phyloP scores from a whole-genome alignment of 1,284 basidiomycete species.

The Leccinum subrobustum region DNA sequence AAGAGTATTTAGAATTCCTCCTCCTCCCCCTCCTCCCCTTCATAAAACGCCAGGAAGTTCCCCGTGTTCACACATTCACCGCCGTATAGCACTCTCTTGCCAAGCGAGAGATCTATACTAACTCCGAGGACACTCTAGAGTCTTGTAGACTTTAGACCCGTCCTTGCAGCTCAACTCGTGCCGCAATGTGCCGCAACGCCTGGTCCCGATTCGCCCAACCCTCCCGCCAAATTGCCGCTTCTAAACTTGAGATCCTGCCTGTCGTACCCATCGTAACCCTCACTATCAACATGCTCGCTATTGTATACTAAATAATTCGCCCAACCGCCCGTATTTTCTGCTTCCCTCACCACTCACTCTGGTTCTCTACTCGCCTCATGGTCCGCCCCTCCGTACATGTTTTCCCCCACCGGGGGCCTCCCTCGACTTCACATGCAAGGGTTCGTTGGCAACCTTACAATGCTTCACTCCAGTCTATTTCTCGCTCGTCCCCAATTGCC shows the following conservation, averaged over 20 bases:
- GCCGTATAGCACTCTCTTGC: slow-evolving; percentile 27
- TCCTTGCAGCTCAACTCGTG: slow-evolving; percentile 17
- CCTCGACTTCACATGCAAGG: slow-evolving; percentile 38
- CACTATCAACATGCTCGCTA: slow-evolving; percentile 35
- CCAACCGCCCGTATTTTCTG: slow-evolving; percentile 22
- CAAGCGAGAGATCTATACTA: slow-evolving; percentile 25
- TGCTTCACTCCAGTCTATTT: slow-evolving; percentile 31
- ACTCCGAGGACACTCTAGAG: slow-evolving; percentile 30
- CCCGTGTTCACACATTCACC: neutral
- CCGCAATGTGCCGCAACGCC: slow-evolving; percentile 40
- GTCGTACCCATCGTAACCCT: slow-evolving; percentile 16
- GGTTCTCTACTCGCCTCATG: slow-evolving; percentile 28
- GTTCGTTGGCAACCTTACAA: slow-evolving; percentile 75
- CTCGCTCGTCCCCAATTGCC: slow-evolving; percentile 44
- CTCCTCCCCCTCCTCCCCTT: neutral
- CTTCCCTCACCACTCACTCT: slow-evolving; percentile 14
- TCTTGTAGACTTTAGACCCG: slow-evolving; percentile 32
- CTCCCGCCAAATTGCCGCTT: slow-evolving; percentile 18
- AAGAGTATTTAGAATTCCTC: slow-evolving; percentile 23
- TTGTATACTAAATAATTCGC: slow-evolving; percentile 37
- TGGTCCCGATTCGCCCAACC: slow-evolving; percentile 29
- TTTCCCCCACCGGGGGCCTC: slow-evolving; percentile 65
- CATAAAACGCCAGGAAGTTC: slow-evolving; percentile 10
- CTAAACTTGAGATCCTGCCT: slow-evolving; percentile 19
- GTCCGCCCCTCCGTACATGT: slow-evolving; percentile 62